These are phyloP conservation scores for Backusella parvicylindrica DNA, from an alignment of 192 early-diverging fungal genomes.

Conservation along the genomic window DNA sequence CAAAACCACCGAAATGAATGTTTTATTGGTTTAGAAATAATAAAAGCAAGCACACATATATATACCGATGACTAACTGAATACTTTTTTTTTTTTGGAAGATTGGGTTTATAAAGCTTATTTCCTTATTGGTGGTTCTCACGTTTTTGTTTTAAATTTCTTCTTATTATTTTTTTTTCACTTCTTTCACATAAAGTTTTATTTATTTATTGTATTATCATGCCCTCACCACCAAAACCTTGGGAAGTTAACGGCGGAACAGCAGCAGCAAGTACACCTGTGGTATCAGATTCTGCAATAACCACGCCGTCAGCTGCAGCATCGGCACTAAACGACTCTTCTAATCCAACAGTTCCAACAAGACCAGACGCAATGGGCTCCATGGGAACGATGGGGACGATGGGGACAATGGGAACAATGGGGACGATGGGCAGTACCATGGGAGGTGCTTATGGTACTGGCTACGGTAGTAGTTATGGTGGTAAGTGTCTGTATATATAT, in stretches of 20 bases:
- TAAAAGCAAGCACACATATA: no score
- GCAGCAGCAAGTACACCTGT: constrained; percentile 42
- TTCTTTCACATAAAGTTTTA: neutral
- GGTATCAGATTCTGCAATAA: constrained; percentile 31
- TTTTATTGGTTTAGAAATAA: no score
- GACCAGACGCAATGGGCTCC: constrained; percentile 26
- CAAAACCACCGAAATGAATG: no score
- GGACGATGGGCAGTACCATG: neutral
- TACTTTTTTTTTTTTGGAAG: neutral
- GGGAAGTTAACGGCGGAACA: constrained; percentile 54
- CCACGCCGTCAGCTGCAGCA: neutral
- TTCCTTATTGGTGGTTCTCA: neutral
- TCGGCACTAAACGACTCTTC: neutral
- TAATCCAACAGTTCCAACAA: constrained; percentile 40
- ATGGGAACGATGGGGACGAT: neutral
- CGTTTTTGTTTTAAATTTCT: neutral
- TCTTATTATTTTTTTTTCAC: neutral
- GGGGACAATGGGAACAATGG: neutral
- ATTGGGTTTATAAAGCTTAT: neutral
- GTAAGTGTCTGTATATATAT: constrained; percentile 1
- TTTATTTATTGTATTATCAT: constrained; percentile 5
- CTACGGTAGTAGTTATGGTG: neutral
- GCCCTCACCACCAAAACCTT: constrained; percentile 70
- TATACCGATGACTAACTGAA: no score
- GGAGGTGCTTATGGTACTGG: neutral